phyloP scores from a whole-genome alignment of 129 eudicot species.

The sunflower (Helianthus annuus) region HanXRQr2.0-SUNRISE NC_035445.2:117668609-117669108 shows the following conservation, averaged over 20 bases:
- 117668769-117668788: constrained; percentile 17
- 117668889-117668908: constrained; percentile 51
- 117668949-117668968: constrained; percentile 26
- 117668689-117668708: constrained; percentile 43
- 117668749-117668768: constrained; percentile 15
- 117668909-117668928: constrained; percentile 48
- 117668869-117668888: constrained; percentile 47
- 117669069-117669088: constrained; percentile 53
- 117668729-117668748: constrained; percentile 40
- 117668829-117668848: constrained; percentile 46
- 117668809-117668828: constrained; percentile 10
- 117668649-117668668: constrained; percentile 45
- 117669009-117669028: constrained; percentile 50
- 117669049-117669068: constrained; percentile 48
- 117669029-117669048: constrained; percentile 54
- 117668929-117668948: constrained; percentile 45
- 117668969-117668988: constrained; percentile 45
- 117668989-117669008: constrained; percentile 42
- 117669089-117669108: constrained; percentile 53
- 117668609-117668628: constrained; percentile 51
- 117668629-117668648: constrained; percentile 41
- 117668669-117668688: constrained; percentile 48
- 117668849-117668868: constrained; percentile 40
- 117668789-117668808: constrained; percentile 1
- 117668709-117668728: constrained; percentile 43